phyloP scores from a whole-genome alignment of 2,329 filamentous ascomycete genomes.

The Bipolaris oryzae region DNA sequence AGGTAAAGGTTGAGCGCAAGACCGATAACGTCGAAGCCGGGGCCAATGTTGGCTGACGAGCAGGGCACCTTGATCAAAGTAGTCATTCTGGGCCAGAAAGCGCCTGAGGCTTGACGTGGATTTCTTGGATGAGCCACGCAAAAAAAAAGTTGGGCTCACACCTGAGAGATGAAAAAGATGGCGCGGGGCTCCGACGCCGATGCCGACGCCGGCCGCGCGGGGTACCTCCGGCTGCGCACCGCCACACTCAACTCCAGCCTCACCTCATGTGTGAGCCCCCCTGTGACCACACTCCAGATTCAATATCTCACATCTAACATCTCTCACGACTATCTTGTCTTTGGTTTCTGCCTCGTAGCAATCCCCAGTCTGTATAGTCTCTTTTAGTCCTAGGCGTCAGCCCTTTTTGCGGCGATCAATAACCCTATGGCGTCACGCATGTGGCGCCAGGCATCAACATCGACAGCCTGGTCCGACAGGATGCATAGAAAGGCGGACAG shows the following conservation, averaged over 20 bases:
- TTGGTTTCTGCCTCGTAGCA: background rate
- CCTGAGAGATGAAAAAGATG: conserved; percentile 16
- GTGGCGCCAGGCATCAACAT: conserved; percentile 1
- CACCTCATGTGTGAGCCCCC: background rate
- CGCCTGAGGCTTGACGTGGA: conserved; percentile 16
- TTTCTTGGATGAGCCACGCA: conserved; percentile 9
- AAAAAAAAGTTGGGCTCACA: conserved; percentile 12
- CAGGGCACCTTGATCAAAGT: conserved; percentile 80
- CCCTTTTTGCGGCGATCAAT: background rate
- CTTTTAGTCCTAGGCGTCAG: background rate
- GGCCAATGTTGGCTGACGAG: conserved; percentile 95
- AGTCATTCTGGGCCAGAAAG: conserved; percentile 30
- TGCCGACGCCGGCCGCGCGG: conserved; percentile 16
- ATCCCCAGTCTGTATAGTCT: background rate
- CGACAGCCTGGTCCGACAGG: background rate
- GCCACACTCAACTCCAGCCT: conserved; percentile 6
- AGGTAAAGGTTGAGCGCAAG: conserved; percentile 93
- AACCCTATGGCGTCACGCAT: background rate
- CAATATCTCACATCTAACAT: background rate
- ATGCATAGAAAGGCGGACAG: background rate
- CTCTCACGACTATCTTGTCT: background rate
- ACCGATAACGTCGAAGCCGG: conserved; percentile 97
- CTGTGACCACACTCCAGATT: background rate
- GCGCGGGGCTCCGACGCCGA: conserved; percentile 21
- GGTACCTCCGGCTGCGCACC: conserved; percentile 5